Conservation (phyloP, 495 filamentous ascomycete genomes). For the Parachaetomium inaequale region DNA sequence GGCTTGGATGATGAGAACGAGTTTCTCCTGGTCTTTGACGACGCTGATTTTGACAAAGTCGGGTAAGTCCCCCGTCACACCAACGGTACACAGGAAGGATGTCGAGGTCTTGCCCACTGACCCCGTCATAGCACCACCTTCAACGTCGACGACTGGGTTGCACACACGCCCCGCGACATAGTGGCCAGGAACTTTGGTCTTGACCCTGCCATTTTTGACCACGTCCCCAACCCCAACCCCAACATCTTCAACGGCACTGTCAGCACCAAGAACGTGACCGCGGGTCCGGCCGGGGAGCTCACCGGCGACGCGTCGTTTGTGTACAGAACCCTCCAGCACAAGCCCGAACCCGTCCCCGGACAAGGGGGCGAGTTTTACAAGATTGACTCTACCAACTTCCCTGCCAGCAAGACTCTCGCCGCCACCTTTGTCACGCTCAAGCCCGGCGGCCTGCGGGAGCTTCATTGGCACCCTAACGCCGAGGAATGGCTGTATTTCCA, state of each 20-base stretch:
- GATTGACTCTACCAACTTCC: slow-evolving; percentile 61
- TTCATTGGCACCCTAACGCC: slow-evolving; percentile 66
- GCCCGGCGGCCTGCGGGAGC: slow-evolving; percentile 56
- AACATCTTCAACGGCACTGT: slow-evolving; percentile 58
- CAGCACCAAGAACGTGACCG: slow-evolving; percentile 47
- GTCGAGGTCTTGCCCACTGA: slow-evolving; percentile 1
- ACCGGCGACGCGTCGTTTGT: slow-evolving; percentile 55
- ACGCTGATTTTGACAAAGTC: slow-evolving; percentile 51
- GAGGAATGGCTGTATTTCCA: slow-evolving; percentile 68
- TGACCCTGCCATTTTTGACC: slow-evolving; percentile 52
- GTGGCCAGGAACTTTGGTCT: slow-evolving; percentile 65
- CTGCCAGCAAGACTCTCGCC: slow-evolving; percentile 57
- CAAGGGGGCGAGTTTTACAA: slow-evolving; percentile 56
- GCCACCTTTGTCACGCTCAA: slow-evolving; percentile 58
- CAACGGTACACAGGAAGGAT: no score
- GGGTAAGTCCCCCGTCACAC: slow-evolving; percentile 31
- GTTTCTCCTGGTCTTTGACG: slow-evolving; percentile 64
- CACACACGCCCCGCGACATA: slow-evolving; percentile 57
- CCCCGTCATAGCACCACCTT: slow-evolving; percentile 50
- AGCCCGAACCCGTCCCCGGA: slow-evolving; percentile 52
- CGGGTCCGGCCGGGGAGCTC: slow-evolving; percentile 43
- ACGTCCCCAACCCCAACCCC: slow-evolving; percentile 52
- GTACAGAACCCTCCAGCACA: slow-evolving; percentile 51
- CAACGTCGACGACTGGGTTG: slow-evolving; percentile 62
- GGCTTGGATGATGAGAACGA: slow-evolving; percentile 60